These are phyloP conservation scores for Apiotrichum sp. DNA, from an alignment of 1,284 basidiomycete species.

Conservation along the genomic window DNA sequence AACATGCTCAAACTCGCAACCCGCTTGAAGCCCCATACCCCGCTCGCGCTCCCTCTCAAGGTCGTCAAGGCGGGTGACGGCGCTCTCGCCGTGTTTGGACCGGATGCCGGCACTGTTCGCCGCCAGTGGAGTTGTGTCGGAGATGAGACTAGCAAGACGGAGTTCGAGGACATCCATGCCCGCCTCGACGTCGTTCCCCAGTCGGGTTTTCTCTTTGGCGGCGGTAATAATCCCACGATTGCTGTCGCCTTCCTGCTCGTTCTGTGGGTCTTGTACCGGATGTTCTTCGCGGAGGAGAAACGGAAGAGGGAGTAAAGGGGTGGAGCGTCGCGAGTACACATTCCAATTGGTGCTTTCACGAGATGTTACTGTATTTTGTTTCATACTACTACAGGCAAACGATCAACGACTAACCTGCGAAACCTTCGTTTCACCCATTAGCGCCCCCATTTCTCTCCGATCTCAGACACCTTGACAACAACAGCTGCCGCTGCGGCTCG, in stretches of 20 bases:
- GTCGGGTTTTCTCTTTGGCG: conserved; percentile 3
- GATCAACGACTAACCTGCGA: too few relatives aligned
- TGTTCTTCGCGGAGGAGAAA: background rate
- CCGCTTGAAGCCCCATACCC: background rate
- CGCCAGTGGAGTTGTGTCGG: background rate
- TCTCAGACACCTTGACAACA: conserved; percentile 68
- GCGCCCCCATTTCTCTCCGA: conserved; percentile 66
- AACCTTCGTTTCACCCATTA: background rate
- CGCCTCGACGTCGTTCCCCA: background rate
- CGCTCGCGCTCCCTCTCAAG: background rate
- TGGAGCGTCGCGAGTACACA: too few relatives aligned
- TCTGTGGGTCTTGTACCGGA: background rate
- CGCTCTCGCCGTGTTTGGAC: background rate
- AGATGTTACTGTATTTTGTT: too few relatives aligned
- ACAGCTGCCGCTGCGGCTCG: conserved; percentile 70
- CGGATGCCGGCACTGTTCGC: background rate
- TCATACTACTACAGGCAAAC: too few relatives aligned
- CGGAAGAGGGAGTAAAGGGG: background rate
- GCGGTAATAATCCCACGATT: background rate
- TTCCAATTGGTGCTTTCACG: too few relatives aligned
- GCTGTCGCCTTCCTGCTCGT: background rate
- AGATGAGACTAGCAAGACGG: too few relatives aligned
- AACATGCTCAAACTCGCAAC: background rate
- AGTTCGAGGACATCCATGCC: background rate
- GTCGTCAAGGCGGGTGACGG: background rate